phyloP scores from a whole-genome alignment of 2,329 filamentous ascomycete genomes.

The Ceratocystis huliohia region DNA sequence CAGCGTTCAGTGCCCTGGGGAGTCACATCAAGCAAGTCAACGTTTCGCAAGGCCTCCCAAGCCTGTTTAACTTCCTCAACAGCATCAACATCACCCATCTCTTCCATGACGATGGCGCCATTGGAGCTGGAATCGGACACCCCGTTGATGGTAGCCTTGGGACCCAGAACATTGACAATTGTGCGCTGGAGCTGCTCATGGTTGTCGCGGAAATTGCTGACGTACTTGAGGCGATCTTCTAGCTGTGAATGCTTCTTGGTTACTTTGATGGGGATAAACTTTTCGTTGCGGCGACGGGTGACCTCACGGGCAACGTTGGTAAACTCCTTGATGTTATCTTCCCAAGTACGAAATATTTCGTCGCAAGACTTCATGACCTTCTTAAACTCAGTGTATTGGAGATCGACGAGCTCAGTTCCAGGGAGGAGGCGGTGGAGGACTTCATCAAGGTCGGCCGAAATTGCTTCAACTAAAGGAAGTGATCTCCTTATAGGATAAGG shows the following conservation, averaged over 20 bases:
- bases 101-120: conserved; percentile 65
- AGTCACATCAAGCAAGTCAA: conserved; percentile 87
- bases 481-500: conserved; percentile 89
- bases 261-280: conserved; percentile 98
- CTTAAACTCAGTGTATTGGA: conserved; percentile 84
- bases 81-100: conserved; percentile 93
- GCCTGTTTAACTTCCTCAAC: conserved; percentile 92
- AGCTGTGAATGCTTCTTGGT: conserved; percentile 74
- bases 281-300: conserved; percentile 83
- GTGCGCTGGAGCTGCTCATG: conserved; percentile 95
- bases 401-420: conserved; percentile 76
- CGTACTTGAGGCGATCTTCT: conserved; percentile 83
- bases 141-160: conserved; percentile 45
- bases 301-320: conserved; percentile 95
- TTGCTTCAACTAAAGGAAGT: conserved; percentile 87
- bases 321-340: conserved; percentile 93
- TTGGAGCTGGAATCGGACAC: conserved; percentile 33
- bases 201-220: conserved; percentile 87
- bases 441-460: conserved; percentile 82
- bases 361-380: conserved; percentile 72
- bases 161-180: conserved; percentile 90
- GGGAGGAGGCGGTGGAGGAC: conserved; percentile 76
- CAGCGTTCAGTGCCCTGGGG: conserved; percentile 80
- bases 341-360: conserved; percentile 82
- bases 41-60: conserved; percentile 85